A percentile compares a stretch with the other conserved stretches of the same genome.
phyloP scores from a whole-genome alignment of 2,329 filamentous ascomycete species.

The Epichloe elymi region DNA sequence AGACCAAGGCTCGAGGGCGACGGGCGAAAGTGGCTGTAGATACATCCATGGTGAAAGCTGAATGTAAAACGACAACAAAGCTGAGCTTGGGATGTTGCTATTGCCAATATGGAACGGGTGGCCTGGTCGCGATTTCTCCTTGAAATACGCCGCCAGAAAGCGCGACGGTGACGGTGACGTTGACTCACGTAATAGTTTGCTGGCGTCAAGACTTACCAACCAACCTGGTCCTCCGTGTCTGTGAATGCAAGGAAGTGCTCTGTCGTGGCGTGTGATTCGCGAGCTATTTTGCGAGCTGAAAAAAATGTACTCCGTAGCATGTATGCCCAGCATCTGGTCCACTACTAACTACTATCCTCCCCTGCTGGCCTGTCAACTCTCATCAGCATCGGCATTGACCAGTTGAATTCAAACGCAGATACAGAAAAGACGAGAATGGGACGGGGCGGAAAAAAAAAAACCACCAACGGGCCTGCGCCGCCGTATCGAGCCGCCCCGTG shows the following conservation, averaged over 20 bases:
- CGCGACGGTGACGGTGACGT: no score
- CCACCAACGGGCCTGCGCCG: background rate
- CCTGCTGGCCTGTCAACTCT: background rate
- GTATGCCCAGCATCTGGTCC: background rate
- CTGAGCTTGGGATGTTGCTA: background rate
- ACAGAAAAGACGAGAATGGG: background rate
- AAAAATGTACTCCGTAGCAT: background rate
- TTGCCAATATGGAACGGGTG: background rate
- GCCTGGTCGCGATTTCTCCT: background rate
- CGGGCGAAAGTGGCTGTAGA: background rate
- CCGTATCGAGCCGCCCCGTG: background rate
- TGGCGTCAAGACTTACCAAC: background rate
- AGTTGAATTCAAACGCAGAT: background rate
- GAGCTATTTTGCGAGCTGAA: background rate
- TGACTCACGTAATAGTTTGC: background rate
- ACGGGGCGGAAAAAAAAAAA: background rate
- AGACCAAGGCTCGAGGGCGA: slow-evolving; percentile 11
- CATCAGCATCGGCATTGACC: background rate
- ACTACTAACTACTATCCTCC: background rate
- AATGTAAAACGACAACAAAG: background rate
- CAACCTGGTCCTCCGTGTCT: background rate
- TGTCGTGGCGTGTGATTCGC: background rate
- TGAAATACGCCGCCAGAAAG: background rate
- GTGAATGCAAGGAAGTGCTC: background rate
- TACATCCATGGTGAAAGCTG: background rate